These are phyloP conservation scores for Tetrahymena malaccensis DNA, from an alignment of 73 alveolate genomes.

Conservation along the genomic window DNA sequence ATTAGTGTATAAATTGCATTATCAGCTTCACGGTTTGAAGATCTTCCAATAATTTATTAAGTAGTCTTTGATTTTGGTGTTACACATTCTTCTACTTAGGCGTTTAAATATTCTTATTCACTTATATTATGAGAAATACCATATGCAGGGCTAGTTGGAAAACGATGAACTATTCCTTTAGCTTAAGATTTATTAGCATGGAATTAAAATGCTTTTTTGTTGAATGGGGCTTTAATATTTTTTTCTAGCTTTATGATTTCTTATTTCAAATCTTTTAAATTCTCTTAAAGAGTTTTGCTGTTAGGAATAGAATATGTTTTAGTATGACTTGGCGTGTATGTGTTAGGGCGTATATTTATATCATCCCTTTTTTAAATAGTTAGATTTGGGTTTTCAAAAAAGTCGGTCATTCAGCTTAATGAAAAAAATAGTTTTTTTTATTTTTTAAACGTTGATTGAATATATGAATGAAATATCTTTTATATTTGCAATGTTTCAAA, in stretches of 20 bases:
- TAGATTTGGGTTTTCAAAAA: background rate
- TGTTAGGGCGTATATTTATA: background rate
- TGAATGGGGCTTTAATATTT: background rate
- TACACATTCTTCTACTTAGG: background rate
- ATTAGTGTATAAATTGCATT: background rate
- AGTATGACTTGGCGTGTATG: background rate
- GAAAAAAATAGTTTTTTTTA: too few species aligned
- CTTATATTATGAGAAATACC: background rate
- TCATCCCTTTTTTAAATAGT: background rate
- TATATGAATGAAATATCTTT: background rate
- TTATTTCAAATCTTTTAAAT: background rate
- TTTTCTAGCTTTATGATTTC: background rate
- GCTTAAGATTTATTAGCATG: background rate
- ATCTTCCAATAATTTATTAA: background rate
- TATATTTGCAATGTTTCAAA: background rate
- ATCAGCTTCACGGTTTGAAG: background rate
- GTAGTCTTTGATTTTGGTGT: background rate
- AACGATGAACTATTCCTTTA: background rate
- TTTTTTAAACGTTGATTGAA: background rate
- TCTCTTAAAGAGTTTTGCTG: background rate
- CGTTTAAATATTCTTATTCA: background rate
- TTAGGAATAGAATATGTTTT: background rate
- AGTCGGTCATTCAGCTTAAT: background rate
- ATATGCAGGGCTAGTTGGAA: background rate
- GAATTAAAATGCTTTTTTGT: background rate